Conservation (phyloP, 768 basidiomycete species). For the Amylocystis lapponica region DNA sequence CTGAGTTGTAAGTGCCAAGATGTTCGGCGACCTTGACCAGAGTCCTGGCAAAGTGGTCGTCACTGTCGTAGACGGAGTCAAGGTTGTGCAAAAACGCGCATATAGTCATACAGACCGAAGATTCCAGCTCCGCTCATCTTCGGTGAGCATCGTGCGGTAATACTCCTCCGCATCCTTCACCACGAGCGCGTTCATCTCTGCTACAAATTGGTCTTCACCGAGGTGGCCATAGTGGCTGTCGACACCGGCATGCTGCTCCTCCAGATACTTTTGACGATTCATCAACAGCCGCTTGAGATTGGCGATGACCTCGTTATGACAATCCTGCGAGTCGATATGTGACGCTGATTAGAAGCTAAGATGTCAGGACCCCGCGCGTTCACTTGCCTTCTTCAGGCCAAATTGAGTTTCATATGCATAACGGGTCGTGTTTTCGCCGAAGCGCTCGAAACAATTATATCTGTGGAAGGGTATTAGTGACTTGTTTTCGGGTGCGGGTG, state of each 20-base stretch:
- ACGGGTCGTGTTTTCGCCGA: constrained; percentile 19
- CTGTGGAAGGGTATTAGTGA: constrained; percentile 4
- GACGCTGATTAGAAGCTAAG: too few relatives aligned
- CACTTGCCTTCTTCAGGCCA: constrained; percentile 16
- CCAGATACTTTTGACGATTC: constrained; percentile 17
- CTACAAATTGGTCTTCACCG: constrained; percentile 21
- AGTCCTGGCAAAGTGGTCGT: constrained; percentile 19
- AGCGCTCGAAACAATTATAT: constrained; percentile 22
- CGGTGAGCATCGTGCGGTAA: constrained; percentile 24
- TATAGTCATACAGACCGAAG: constrained; percentile 9
- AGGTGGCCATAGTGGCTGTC: constrained; percentile 12
- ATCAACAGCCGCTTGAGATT: constrained; percentile 16
- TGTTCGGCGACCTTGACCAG: constrained; percentile 12
- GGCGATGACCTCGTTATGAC: constrained; percentile 22
- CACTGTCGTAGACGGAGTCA: constrained; percentile 7
- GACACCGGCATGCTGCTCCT: constrained; percentile 8
- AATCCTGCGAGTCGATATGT: constrained; percentile 9
- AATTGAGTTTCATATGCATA: constrained; percentile 20
- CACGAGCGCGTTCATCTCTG: constrained; percentile 25
- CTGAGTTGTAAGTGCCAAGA: constrained; percentile 7
- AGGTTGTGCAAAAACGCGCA: neutral
- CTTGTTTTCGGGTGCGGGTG: too few relatives aligned
- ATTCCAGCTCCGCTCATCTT: constrained; percentile 24
- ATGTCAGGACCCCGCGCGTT: neutral
- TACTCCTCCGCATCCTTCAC: constrained; percentile 26